Base-by-base conservation (phyloP, 768 basidiomycete species). In the Amanita polypyramis region DNA sequence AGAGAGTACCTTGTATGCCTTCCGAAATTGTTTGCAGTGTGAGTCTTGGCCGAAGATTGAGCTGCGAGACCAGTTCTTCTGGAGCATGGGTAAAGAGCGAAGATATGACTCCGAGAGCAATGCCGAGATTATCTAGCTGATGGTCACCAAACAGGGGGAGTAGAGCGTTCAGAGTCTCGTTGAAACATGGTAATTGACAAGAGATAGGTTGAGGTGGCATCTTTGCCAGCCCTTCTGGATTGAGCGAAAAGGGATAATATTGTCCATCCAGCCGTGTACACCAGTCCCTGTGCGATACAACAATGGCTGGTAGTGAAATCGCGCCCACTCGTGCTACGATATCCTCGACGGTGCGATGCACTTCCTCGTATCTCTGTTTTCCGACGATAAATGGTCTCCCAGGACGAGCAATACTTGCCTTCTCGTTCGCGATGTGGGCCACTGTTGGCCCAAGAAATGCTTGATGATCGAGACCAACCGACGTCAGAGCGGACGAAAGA, bases 401-500 rank as follows among this genome's bases (percentile, higher is more conserved):
- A 8, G 54, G 57, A 45, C 88, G 72, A 12, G 82, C 80, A 43
- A 98, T 96, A 1, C 77, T 79, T 0, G 85, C 80, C 61, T 99
- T 99, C 60, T 95, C 86, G 36, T 60, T 66, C 0, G 93, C 77
- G 47, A 98, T 98, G 23, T 70, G 75, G 10, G 67, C 69, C 4
- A 92, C 65, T 0, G 88, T 85, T 46, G 75, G 61, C 0, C 96
- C 96, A 20, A 99, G 73, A 60, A 95, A 92, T 3, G 76, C 76
- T 54, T 94, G 91, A 62, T 98, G 96, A 65, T 99, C 96, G 36
- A 98, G 68, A 62, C 92, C 94, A 17, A 98, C 87, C 2, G 82
- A 65, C 0, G 93, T 90, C 21, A 98, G 69, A 27, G 80, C 85
- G n/a, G 87, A 89, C 1, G 82, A 78, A 27, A 91, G 63, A 35